Conservation (phyloP, 2,329 filamentous ascomycete species). For the Fusarium nematophilum region DNA sequence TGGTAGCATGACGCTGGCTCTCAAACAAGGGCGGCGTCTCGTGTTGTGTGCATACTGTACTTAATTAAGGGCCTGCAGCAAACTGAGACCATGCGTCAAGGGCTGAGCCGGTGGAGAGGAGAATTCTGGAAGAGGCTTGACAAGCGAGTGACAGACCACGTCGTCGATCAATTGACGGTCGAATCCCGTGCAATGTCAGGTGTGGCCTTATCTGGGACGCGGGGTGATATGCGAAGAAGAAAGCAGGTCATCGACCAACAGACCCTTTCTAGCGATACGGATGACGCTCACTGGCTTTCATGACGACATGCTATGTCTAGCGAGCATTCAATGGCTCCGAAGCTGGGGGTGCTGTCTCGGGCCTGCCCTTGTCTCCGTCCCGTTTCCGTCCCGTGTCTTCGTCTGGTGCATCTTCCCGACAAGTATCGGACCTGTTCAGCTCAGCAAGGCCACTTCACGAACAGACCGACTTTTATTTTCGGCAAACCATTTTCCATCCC, state of each 20-base stretch:
- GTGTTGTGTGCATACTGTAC: constrained; percentile 25
- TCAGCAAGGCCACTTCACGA: constrained; percentile 3
- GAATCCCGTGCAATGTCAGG: constrained; percentile 9
- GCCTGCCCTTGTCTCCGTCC: not conserved
- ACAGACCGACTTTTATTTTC: constrained; percentile 26
- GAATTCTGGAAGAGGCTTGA: constrained; percentile 15
- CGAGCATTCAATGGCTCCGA: not conserved
- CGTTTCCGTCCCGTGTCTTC: constrained; percentile 9
- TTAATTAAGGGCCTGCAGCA: constrained; percentile 27
- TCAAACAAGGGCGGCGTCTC: constrained; percentile 8
- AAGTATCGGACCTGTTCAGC: constrained; percentile 18
- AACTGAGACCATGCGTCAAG: constrained; percentile 7
- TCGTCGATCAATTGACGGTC: constrained; percentile 2
- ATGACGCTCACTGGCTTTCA: not conserved
- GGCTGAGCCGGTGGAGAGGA: not conserved
- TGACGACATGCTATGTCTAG: not conserved
- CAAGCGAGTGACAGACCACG: constrained; percentile 12
- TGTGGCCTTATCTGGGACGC: constrained; percentile 22
- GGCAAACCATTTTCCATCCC: constrained; percentile 7
- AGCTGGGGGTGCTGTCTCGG: not conserved
- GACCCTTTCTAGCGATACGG: not conserved
- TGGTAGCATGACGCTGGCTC: constrained; percentile 14
- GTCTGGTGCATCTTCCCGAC: constrained; percentile 31
- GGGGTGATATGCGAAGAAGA: not conserved
- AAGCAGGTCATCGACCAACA: not conserved